These are phyloP conservation scores for Russula sp. DNA, from an alignment of 768 basidiomycete species.

Conservation along the genomic window DNA sequence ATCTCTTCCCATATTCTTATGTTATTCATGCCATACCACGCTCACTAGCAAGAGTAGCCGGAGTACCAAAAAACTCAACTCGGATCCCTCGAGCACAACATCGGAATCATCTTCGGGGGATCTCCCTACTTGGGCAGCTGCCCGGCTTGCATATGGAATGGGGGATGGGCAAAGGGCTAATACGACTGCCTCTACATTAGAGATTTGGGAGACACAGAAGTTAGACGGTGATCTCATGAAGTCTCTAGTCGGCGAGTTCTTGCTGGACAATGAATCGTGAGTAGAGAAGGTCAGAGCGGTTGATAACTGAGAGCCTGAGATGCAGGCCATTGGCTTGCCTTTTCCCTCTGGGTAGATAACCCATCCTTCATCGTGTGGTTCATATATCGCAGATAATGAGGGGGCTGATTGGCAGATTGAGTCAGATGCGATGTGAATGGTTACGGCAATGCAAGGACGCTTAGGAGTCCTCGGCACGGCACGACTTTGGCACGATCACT, in stretches of 20 bases:
- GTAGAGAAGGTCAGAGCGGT: no score
- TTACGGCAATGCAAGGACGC: no score
- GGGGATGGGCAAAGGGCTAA: neutral
- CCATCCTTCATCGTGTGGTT: no score
- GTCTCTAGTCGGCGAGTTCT: constrained; percentile 33
- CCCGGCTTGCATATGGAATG: neutral
- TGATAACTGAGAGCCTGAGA: no score
- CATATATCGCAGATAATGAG: no score
- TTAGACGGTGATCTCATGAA: constrained; percentile 33
- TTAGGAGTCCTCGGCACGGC: no score
- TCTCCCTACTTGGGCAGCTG: constrained; percentile 24
- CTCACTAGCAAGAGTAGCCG: constrained; percentile 52
- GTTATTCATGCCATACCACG: constrained; percentile 57
- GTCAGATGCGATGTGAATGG: no score
- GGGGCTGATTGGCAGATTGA: no score
- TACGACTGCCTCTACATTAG: constrained; percentile 9
- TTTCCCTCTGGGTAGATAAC: no score
- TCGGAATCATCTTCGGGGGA: neutral
- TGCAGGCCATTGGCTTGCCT: no score
- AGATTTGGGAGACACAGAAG: constrained; percentile 29
- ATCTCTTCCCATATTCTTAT: constrained; percentile 39
- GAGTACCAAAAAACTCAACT: constrained; percentile 25
- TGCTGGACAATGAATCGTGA: constrained; percentile 28
- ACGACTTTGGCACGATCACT: no score
- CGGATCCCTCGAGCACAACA: neutral